A percentile compares a stretch with the other conserved stretches of the same genome.
Conservation (phyloP, 1,284 basidiomycete genomes). For the Limonomyces culmigenus region DNA sequence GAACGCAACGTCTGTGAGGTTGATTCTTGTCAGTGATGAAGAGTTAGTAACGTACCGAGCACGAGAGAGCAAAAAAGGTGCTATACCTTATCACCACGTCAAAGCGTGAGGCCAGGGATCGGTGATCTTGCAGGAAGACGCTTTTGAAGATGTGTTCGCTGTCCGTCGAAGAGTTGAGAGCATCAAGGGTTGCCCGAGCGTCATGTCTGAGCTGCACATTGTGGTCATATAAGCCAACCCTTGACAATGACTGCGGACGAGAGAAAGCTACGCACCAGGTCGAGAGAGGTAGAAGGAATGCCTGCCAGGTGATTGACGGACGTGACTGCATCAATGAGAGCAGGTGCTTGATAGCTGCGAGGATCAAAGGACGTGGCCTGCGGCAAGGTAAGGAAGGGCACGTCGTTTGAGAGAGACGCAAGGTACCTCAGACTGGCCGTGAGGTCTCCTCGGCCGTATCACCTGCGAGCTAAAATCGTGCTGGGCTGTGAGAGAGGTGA, state of each 20-base stretch:
- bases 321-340: conserved; percentile 73
- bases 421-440: no score
- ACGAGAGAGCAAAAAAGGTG: no score
- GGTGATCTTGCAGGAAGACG: conserved; percentile 57
- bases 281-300: conserved; percentile 54
- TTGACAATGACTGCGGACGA: neutral
- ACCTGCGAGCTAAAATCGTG: conserved; percentile 52
- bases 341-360: conserved; percentile 27
- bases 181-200: conserved; percentile 55
- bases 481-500: conserved; percentile 18
- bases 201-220: conserved; percentile 51
- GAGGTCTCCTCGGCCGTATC: no score
- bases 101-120: conserved; percentile 41
- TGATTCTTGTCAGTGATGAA: no score
- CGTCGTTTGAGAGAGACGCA: no score
- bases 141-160: conserved; percentile 54
- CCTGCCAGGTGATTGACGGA: conserved; percentile 69
- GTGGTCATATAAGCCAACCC: neutral
- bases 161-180: conserved; percentile 28
- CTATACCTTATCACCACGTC: no score
- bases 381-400: no score
- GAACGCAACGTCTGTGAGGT: no score
- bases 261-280: conserved; percentile 54
- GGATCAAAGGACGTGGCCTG: no score
- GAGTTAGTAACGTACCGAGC: no score